phyloP scores from a whole-genome alignment of 192 early-diverging fungal species.

The Entomortierella beljakovae region DNA sequence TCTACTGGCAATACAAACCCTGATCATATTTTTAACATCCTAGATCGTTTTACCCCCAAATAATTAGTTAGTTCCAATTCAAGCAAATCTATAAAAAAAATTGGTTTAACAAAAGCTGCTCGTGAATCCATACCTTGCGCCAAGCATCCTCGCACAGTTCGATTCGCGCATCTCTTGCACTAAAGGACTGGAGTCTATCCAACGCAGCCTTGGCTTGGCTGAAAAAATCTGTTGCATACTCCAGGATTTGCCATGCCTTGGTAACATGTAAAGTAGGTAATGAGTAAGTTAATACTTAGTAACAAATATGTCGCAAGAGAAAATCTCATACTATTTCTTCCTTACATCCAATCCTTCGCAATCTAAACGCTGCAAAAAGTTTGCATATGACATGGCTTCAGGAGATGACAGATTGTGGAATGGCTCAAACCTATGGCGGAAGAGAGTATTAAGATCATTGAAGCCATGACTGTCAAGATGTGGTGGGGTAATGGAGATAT shows the following conservation, averaged over 20 bases:
- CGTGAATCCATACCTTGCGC: constrained; percentile 23
- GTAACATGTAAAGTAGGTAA: neutral
- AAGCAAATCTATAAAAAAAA: too few relatives aligned
- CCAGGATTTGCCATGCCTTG: constrained; percentile 29
- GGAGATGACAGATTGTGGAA: constrained; percentile 56
- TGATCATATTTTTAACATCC: constrained; percentile 39
- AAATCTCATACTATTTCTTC: neutral
- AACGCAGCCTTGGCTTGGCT: constrained; percentile 19
- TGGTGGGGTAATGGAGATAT: constrained; percentile 42
- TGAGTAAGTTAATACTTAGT: neutral
- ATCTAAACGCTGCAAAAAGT: constrained; percentile 21
- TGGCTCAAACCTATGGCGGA: constrained; percentile 58
- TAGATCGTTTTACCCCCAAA: too few relatives aligned
- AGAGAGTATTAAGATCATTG: constrained; percentile 60
- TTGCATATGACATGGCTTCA: constrained; percentile 32
- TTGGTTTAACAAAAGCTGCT: too few relatives aligned
- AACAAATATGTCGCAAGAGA: neutral
- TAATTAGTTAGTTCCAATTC: neutral
- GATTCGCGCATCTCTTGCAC: constrained; percentile 18
- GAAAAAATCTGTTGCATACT: constrained; percentile 15
- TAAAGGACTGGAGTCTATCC: constrained; percentile 19
- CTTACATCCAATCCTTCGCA: constrained; percentile 50
- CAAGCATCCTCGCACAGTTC: constrained; percentile 30
- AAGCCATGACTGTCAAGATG: constrained; percentile 43
- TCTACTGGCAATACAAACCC: constrained; percentile 37